Conservation (phyloP, 257 asterid species). For the Solanum boliviense region DNA sequence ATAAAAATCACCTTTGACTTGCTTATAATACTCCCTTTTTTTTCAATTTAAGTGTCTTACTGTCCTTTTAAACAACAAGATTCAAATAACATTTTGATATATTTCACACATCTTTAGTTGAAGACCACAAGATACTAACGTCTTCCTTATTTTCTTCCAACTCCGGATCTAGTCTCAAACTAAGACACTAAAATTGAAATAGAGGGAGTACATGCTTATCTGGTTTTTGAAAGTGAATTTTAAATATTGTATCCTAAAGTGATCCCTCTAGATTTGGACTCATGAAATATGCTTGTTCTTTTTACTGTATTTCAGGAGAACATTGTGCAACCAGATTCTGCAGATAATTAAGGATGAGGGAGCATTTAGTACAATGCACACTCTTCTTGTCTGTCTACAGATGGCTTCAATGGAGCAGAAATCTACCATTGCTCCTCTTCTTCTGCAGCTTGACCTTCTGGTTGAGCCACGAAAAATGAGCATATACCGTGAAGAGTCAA, state of each 20-base stretch:
- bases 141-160: background rate
- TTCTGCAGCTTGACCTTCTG: constrained; percentile 75
- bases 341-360: constrained; percentile 74
- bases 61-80: background rate
- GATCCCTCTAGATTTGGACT: background rate
- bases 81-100: background rate
- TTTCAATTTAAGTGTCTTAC: background rate
- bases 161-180: background rate
- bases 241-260: background rate
- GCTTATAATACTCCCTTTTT: background rate
- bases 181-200: background rate
- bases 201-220: background rate
- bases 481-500: constrained; percentile 78
- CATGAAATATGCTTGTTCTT: background rate
- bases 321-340: constrained; percentile 46
- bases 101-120: background rate
- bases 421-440: constrained; percentile 64
- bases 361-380: constrained; percentile 69
- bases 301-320: constrained; percentile 31
- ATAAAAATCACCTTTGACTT: background rate
- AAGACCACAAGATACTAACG: background rate
- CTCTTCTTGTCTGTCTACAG: constrained; percentile 61
- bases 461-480: constrained; percentile 75
- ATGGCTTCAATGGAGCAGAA: constrained; percentile 82
- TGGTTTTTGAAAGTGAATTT: background rate